Base-by-base conservation (phyloP, 306 rosid species). In the Potentilla sterilis region DNA sequence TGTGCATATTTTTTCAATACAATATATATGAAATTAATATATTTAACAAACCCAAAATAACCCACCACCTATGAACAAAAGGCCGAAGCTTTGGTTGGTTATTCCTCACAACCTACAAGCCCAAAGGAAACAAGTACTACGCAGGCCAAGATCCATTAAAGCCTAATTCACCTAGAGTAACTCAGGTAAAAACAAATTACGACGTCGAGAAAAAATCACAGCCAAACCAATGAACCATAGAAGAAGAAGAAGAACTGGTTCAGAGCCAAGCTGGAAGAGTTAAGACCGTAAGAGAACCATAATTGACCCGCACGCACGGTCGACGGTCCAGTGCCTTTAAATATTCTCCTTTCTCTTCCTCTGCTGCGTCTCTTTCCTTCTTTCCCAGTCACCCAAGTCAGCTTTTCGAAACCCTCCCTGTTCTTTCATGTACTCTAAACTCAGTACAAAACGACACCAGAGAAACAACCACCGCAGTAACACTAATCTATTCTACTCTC, bases 271-370 rank as follows among this genome's bases (percentile, higher is more conserved):
- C 78, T 69, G 72, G 73, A 48, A 51, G 80, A 74, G 61, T n/a
- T n/a, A n/a, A n/a, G n/a, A n/a, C n/a, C n/a, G 61, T 28, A 67
- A 34, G 75, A 40, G 21, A 58, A 80, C 83, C 75, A 83, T 84
- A 82, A 77, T 81, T 83, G 43, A 80, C 72, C 90, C 93, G 88
- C 93, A 88, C 93, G 90, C 87, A 82, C 83, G 87, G 89, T 72
- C 32, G 86, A 82, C 83, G 87, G 89, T 72, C 32, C 63, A 55
- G 78, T 75, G 34, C 70, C 9, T 68, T 55, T 44, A 52, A 3
- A 41, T 35, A 13, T 42, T 76, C 67, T 22, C 38, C 6, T 3
- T 5, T 66, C 47, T 75, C 21, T 14, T 6, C 46, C 8, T 34
- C 75, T 76, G 12, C 59, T 72, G 63, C 78, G 79, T 70, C 57